Evolutionary conservation across 768 basidiomycete species (phyloP).

Genomic region (Boletus fagicola): DNA sequence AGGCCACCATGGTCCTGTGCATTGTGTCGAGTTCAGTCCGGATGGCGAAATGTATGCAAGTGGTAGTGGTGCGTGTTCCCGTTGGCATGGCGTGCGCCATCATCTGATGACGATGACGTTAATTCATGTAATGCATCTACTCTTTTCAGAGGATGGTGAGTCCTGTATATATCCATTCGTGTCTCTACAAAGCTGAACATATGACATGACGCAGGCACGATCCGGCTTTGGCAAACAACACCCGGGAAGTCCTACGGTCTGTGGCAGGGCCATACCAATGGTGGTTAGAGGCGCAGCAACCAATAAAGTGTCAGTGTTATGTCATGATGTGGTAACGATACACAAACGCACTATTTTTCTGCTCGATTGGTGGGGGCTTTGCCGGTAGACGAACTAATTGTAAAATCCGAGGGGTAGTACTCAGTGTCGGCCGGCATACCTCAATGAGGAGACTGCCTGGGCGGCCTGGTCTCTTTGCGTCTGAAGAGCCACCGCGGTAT

Average conservation of each 20-base stretch:
- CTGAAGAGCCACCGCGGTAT: not conserved
- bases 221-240: constrained; percentile 96
- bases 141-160: constrained; percentile 69
- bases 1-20: constrained; percentile 97
- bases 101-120: constrained; percentile 13
- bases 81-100: constrained; percentile 2
- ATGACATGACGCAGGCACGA: constrained; percentile 60
- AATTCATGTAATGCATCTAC: constrained; percentile 3
- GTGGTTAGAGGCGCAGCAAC: constrained; percentile 24
- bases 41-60: constrained; percentile 98
- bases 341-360: constrained; percentile 11
- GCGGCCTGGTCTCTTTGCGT: not conserved
- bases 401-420: constrained; percentile 16
- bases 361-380: constrained; percentile 12
- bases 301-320: constrained; percentile 1
- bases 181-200: constrained; percentile 5
- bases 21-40: constrained; percentile 89
- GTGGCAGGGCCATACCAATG: constrained; percentile 68
- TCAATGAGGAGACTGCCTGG: not conserved
- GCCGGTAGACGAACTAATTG: constrained; percentile 14
- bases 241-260: constrained; percentile 91
- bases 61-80: constrained; percentile 75
- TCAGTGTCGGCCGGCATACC: constrained; percentile 1
- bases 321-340: constrained; percentile 10
- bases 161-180: not conserved